Percentiles rank a stretch among this genome's conserved stretches.
Evolutionary conservation across 2,329 filamentous ascomycete genomes (phyloP).

Genomic region (Clonostachys rhizophaga): DNA sequence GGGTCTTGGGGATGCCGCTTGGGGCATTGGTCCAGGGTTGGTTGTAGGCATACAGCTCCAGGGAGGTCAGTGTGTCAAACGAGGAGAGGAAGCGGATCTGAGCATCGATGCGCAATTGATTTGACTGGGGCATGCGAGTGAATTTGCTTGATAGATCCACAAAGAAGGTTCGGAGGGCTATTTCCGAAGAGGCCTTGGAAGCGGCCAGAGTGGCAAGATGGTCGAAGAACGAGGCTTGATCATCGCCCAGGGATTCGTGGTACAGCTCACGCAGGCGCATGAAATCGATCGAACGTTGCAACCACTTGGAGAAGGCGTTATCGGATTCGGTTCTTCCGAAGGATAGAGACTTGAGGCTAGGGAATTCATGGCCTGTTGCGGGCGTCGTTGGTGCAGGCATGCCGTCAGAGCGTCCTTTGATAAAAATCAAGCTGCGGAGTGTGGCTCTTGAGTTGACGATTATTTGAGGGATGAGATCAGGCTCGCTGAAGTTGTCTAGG

Average conservation of each 20-base stretch:
- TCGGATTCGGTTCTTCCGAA: background rate
- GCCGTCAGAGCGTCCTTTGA: no score
- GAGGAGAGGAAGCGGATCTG: conserved; percentile 5
- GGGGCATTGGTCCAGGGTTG: background rate
- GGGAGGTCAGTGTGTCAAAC: conserved; percentile 7
- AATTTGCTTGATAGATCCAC: background rate
- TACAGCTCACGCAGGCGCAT: conserved; percentile 2
- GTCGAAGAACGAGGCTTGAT: background rate
- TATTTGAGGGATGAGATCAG: background rate
- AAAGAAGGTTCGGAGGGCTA: conserved; percentile 3
- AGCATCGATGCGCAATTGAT: background rate
- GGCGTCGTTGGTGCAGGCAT: no score
- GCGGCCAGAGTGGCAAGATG: background rate
- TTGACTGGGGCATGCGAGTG: background rate
- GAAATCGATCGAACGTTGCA: conserved; percentile 7
- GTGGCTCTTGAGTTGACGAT: conserved; percentile 8
- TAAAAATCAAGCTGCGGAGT: conserved; percentile 4
- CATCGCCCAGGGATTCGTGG: background rate
- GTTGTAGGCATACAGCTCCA: conserved; percentile 4
- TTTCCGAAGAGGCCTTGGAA: background rate
- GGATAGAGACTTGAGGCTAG: conserved; percentile 5
- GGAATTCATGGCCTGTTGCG: background rate
- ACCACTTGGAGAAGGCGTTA: background rate
- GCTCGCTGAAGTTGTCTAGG: background rate
- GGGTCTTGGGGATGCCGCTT: conserved; percentile 3